phyloP scores from a whole-genome alignment of 139 green algal genomes.

The Micractinium sp. region DNA sequence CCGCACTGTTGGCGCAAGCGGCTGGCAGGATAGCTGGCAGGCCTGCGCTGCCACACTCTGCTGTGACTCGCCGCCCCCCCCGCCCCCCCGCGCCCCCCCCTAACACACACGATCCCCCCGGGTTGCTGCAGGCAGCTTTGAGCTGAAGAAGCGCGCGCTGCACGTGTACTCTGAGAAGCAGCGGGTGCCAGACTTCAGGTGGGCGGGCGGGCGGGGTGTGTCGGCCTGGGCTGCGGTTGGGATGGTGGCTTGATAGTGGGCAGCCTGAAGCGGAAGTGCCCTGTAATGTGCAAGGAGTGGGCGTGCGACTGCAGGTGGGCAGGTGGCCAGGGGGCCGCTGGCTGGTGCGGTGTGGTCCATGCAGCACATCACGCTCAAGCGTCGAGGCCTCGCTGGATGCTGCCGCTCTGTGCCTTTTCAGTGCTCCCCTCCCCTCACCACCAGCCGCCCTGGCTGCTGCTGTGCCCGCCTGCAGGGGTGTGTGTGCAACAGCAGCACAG shows the following conservation, averaged over 20 bases:
- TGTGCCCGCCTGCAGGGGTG: too few relatives aligned
- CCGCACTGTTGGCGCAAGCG: too few relatives aligned
- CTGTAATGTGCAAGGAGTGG: too few relatives aligned
- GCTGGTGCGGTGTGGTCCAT: not conserved
- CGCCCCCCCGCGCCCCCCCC: not conserved
- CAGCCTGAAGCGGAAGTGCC: not conserved
- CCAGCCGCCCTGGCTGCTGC: too few relatives aligned
- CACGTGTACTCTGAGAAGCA: slow-evolving; percentile 88
- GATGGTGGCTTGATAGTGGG: too few relatives aligned
- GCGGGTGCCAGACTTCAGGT: slow-evolving; percentile 78
- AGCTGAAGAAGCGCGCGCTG: slow-evolving; percentile 74
- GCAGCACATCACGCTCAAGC: slow-evolving; percentile 12
- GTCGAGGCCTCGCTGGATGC: not conserved
- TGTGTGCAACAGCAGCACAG: too few relatives aligned
- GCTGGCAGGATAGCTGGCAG: not conserved
- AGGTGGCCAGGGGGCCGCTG: too few relatives aligned
- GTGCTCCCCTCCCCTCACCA: too few relatives aligned
- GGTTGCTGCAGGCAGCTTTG: slow-evolving; percentile 58
- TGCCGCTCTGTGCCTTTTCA: not conserved
- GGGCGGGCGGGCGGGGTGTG: too few relatives aligned
- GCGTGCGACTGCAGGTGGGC: too few relatives aligned
- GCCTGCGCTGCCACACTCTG: not conserved
- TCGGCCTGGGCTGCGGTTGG: not conserved
- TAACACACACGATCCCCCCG: too few relatives aligned
- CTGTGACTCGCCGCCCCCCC: not conserved